Conservation (phyloP, 805 yeast species). For the Yarrowia bubula region DNA sequence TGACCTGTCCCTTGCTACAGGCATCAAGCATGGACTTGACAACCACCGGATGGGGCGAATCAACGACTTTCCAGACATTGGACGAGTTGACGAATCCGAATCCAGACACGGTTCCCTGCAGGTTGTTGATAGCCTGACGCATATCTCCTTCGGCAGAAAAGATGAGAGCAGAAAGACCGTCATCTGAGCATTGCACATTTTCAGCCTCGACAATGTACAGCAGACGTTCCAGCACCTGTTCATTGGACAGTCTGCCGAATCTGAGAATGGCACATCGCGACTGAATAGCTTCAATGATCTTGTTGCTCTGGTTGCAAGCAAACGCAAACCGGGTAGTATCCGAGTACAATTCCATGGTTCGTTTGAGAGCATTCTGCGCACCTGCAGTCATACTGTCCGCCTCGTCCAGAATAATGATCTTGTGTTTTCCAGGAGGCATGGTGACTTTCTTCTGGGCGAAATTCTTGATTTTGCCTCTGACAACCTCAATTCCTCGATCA, state of each 20-base stretch:
- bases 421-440: constrained; percentile 85
- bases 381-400: constrained; percentile 97
- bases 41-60: constrained; percentile 90
- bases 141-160: constrained; percentile 98
- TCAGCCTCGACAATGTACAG: constrained; percentile 69
- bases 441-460: constrained; percentile 93
- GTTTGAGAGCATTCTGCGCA: constrained; percentile 89
- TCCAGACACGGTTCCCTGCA: constrained; percentile 93
- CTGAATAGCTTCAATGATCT: constrained; percentile 94
- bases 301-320: constrained; percentile 92
- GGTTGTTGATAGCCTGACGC: constrained; percentile 95
- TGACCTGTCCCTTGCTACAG: constrained; percentile 48
- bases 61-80: constrained; percentile 92
- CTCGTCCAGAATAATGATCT: constrained; percentile 89
- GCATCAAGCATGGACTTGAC: constrained; percentile 65
- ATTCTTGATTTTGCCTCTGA: constrained; percentile 86
- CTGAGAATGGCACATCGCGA: constrained; percentile 94
- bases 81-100: constrained; percentile 87
- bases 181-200: constrained; percentile 73
- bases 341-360: constrained; percentile 96
- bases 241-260: constrained; percentile 76
- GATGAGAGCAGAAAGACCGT: constrained; percentile 87
- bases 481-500: constrained; percentile 96
- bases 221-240: constrained; percentile 75
- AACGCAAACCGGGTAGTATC: constrained; percentile 96